Conservation (phyloP, 768 basidiomycete genomes). For the Antrodiella citrinella region DNA sequence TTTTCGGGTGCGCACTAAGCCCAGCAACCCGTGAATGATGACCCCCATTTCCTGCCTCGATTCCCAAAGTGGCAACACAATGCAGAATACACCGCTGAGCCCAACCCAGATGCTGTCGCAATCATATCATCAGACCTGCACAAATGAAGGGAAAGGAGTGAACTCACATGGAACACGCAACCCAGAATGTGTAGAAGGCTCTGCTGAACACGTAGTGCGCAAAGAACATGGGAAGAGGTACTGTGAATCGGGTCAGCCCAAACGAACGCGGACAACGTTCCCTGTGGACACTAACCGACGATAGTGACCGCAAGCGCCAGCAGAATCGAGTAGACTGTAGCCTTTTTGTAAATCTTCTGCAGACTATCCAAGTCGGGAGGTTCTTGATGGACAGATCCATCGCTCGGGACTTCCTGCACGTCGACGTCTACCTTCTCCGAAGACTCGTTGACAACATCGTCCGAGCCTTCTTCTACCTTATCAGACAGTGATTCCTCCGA, state of each 20-base stretch:
- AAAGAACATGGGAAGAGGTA: conserved; percentile 30
- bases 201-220: conserved; percentile 26
- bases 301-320: conserved; percentile 22
- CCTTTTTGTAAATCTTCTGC: conserved; percentile 21
- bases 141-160: neutral
- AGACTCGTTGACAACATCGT: neutral
- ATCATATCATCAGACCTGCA: neutral
- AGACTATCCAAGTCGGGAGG: conserved; percentile 9
- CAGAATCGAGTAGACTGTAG: conserved; percentile 22
- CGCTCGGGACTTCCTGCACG: neutral
- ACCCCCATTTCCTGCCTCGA: conserved; percentile 3
- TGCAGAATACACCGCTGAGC: conserved; percentile 7
- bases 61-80: conserved; percentile 7
- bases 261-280: neutral
- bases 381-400: neutral
- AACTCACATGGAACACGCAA: conserved; percentile 25
- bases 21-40: conserved; percentile 1
- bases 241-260: conserved; percentile 4
- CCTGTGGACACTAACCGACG: conserved; percentile 16
- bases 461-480: neutral
- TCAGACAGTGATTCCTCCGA: too few species aligned
- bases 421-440: conserved; percentile 4
- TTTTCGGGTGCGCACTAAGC: too few species aligned
- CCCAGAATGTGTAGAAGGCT: conserved; percentile 27
- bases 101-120: conserved; percentile 5